These are phyloP conservation scores for Coprinellus aureogranulatus DNA, from an alignment of 768 basidiomycete genomes.

Conservation along the genomic window DNA sequence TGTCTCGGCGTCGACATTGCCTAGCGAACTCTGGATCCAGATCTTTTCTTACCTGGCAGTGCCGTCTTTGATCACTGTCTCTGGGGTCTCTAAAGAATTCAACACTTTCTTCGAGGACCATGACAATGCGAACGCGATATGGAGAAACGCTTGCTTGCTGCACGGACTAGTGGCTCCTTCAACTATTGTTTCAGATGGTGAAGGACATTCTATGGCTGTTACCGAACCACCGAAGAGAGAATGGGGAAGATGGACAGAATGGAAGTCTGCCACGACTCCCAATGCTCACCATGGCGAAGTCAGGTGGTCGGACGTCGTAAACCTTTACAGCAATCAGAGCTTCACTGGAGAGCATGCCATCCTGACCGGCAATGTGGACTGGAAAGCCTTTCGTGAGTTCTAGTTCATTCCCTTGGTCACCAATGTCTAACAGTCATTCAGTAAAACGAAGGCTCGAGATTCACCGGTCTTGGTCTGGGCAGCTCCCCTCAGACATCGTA, in stretches of 20 bases:
- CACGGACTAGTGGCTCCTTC: neutral
- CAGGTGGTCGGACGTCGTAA: neutral
- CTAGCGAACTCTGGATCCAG: slow-evolving; percentile 55
- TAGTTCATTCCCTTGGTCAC: neutral
- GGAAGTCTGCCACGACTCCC: neutral
- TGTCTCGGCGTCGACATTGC: slow-evolving; percentile 28
- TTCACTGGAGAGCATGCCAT: neutral
- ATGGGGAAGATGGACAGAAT: neutral
- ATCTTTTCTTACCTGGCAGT: slow-evolving; percentile 52
- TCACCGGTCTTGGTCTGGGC: neutral
- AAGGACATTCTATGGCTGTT: neutral
- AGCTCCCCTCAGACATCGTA: neutral
- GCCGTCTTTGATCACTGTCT: slow-evolving; percentile 31
- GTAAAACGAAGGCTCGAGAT: slow-evolving; percentile 1
- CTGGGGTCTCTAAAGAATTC: neutral
- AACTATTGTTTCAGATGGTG: neutral
- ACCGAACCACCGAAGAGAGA: neutral
- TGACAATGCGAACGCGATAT: neutral
- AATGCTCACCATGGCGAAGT: neutral
- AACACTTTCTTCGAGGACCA: slow-evolving; percentile 38
- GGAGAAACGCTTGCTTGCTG: neutral
- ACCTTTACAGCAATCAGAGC: neutral
- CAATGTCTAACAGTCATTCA: neutral
- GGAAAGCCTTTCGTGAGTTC: slow-evolving; percentile 7
- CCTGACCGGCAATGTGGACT: neutral